Base-by-base conservation (phyloP, 129 eudicot genomes). In the Helianthus tuberosus region DNA sequence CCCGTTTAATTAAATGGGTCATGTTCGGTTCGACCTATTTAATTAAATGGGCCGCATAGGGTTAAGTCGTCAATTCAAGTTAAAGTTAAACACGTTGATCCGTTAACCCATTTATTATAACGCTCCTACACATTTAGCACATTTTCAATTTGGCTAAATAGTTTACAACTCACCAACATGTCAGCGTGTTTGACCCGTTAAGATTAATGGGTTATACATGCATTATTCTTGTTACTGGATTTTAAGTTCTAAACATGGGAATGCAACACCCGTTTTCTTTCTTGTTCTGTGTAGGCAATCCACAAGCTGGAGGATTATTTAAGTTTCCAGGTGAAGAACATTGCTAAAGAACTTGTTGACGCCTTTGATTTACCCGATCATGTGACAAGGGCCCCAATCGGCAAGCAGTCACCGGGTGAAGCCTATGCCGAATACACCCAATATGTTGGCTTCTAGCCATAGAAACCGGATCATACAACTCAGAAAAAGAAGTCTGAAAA, bases 291-390 rank as follows among this genome's bases (percentile, higher is more conserved):
- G 73, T 83, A 92, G 98, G 98, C 98, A 61, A 90, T 94, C 66
- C 96, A 94, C 84, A 94, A 94, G 82, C 62, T 94, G 83, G 86
- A 92, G 14, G 97, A 88, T 51, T 88, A 94, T 79, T 54, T 94
- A 8, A 79, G 98, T 85, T 94, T 90, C 81, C 98, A 90, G 78
- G 98, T 94, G 72, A 90, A 83, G 84, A 86, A 90, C 61, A 75
- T 88, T 1, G 92, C 97, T 10, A 86, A 83, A 80, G 98, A 90
- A 81, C 91, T 94, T n/a, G 98, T 94, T 0, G 97, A 94, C 74
- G 98, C 88, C 12, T 94, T 94, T 65, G 97, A 94, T 70, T 84
- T 94, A 60, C 98, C 98, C 1, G 98, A 94, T 81, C 76, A 90
- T 38, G 97, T 94, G 14, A 86, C 85, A 12, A 84, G 93, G 60